Percentiles rank a stretch among this genome's conserved stretches.
Evolutionary conservation across 768 basidiomycete genomes (phyloP).

Genomic region (Cystofilobasidium macerans): DNA sequence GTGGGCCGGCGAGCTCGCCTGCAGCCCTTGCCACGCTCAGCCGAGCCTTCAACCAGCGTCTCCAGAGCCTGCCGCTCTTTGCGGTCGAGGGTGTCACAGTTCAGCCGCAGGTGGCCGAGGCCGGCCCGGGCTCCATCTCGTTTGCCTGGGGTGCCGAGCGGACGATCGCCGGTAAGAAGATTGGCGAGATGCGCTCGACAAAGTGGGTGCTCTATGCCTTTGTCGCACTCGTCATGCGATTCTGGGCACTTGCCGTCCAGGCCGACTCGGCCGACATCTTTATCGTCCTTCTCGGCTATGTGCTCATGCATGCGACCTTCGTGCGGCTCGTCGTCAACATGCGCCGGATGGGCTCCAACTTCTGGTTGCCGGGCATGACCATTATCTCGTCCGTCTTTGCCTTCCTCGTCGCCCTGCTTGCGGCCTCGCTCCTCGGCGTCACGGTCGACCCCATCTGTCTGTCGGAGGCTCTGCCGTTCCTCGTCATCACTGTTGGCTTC

Average conservation of each 20-base stretch:
- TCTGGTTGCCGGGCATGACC: conserved; percentile 57
- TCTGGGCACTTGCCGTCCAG: conserved; percentile 82
- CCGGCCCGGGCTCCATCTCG: not conserved
- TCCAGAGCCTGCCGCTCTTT: conserved; percentile 17
- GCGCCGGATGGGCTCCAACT: conserved; percentile 65
- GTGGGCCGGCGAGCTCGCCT: conserved; percentile 35
- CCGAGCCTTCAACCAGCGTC: conserved; percentile 38
- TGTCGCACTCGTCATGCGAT: conserved; percentile 60
- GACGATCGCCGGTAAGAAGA: conserved; percentile 43
- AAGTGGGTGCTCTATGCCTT: conserved; percentile 85
- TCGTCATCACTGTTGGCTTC: conserved; percentile 95
- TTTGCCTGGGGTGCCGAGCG: conserved; percentile 38
- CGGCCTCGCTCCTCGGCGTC: conserved; percentile 63
- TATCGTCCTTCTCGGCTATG: conserved; percentile 81
- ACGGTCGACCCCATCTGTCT: conserved; percentile 85
- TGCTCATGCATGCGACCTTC: conserved; percentile 93
- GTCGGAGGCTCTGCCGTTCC: conserved; percentile 91
- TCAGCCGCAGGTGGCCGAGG: conserved; percentile 11
- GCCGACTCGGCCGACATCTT: conserved; percentile 93
- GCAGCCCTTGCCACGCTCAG: conserved; percentile 47
- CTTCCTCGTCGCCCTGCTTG: conserved; percentile 70
- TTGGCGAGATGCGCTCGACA: conserved; percentile 58
- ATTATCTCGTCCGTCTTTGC: conserved; percentile 69
- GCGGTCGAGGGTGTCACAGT: conserved; percentile 20
- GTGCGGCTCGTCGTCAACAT: conserved; percentile 80